A percentile compares a stretch with the other conserved stretches of the same genome.
These are phyloP conservation scores for Leccinum olivaceopallidum DNA, from an alignment of 768 basidiomycete species.

Conservation along the genomic window DNA sequence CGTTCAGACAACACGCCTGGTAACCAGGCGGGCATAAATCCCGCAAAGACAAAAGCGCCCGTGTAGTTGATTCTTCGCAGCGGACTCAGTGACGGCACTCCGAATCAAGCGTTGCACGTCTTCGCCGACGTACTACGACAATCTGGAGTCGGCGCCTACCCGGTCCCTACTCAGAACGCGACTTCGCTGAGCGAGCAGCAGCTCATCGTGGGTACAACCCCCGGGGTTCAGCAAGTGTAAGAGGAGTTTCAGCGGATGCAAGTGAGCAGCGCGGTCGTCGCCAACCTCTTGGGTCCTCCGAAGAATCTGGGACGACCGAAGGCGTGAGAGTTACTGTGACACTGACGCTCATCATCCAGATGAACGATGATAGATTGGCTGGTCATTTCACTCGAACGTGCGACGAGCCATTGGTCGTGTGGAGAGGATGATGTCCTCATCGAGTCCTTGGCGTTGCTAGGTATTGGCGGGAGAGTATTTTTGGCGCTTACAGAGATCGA, in stretches of 20 bases:
- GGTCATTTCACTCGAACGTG: background rate
- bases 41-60: slow-evolving; percentile 48
- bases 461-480: background rate
- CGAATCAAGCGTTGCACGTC: slow-evolving; percentile 45
- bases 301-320: slow-evolving; percentile 24
- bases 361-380: background rate
- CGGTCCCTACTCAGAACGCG: slow-evolving; percentile 39
- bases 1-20: slow-evolving; percentile 59
- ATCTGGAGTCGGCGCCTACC: slow-evolving; percentile 67
- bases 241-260: slow-evolving; percentile 54
- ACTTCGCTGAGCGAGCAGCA: slow-evolving; percentile 45
- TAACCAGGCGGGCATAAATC: slow-evolving; percentile 53
- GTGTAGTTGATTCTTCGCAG: slow-evolving; percentile 27
- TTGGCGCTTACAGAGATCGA: background rate
- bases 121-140: slow-evolving; percentile 52
- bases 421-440: background rate
- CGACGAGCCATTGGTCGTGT: background rate
- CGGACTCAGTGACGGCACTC: slow-evolving; percentile 46
- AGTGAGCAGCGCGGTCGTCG: slow-evolving; percentile 57
- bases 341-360: background rate
- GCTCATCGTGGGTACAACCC: slow-evolving; percentile 43
- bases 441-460: background rate
- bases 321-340: background rate
- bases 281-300: slow-evolving; percentile 38
- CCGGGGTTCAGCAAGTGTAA: slow-evolving; percentile 46